Percentiles rank a stretch among this genome's conserved stretches.
These are phyloP conservation scores for Fusarium ramigenum DNA, from an alignment of 2,329 filamentous ascomycete species.

Conservation along the genomic window DNA sequence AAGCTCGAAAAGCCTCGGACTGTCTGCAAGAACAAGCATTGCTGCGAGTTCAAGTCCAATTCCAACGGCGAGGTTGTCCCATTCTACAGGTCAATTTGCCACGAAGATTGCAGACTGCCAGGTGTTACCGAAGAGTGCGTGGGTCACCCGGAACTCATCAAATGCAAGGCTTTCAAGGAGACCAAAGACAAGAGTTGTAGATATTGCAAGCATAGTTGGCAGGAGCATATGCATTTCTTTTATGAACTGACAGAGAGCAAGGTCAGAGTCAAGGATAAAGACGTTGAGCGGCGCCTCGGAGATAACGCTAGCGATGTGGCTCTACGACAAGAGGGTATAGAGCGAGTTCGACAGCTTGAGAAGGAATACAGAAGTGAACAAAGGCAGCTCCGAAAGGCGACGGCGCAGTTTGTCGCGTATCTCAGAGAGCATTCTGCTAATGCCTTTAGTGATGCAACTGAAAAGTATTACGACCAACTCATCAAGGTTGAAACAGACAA, in stretches of 20 bases:
- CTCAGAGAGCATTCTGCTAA: slow-evolving; percentile 2
- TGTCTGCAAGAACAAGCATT: slow-evolving; percentile 13
- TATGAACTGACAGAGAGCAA: slow-evolving; percentile 9
- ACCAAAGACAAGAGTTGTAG: not conserved
- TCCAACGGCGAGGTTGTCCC: not conserved
- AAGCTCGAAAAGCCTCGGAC: slow-evolving; percentile 13
- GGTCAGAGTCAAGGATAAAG: slow-evolving; percentile 1
- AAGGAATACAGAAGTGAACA: slow-evolving; percentile 9
- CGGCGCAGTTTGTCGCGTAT: slow-evolving; percentile 12
- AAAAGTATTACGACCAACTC: slow-evolving; percentile 6
- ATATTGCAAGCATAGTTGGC: slow-evolving; percentile 12
- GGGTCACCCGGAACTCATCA: not conserved
- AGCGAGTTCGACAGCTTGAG: not conserved
- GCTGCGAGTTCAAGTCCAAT: slow-evolving; percentile 16
- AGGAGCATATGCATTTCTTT: slow-evolving; percentile 18
- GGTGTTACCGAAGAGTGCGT: slow-evolving; percentile 3
- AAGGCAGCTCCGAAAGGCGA: not conserved
- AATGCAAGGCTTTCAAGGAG: not conserved
- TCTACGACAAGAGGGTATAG: not conserved
- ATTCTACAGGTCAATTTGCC: slow-evolving; percentile 28
- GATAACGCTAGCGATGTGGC: slow-evolving; percentile 2
- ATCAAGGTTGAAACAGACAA: slow-evolving; percentile 2
- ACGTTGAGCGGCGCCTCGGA: not conserved
- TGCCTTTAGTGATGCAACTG: slow-evolving; percentile 10
- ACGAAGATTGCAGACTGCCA: slow-evolving; percentile 8